Base-by-base conservation (phyloP, 202 grass and related monocot genomes). In the Zoysia matrella region DNA sequence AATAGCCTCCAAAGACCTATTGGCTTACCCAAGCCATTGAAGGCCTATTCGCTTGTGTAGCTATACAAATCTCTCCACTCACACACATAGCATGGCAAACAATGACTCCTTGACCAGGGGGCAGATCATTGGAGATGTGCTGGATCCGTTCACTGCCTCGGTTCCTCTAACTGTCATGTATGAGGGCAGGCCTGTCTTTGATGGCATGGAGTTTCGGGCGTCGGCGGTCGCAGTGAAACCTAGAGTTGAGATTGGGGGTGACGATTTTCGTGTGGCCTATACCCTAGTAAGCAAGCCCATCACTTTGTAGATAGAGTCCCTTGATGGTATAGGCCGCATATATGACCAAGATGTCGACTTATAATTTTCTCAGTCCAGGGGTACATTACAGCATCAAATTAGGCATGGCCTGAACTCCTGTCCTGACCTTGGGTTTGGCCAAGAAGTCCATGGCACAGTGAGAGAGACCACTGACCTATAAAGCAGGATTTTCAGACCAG, bases 221-320 rank as follows among this genome's bases (percentile, higher is more conserved):
- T 74, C 88, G 4, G 75, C 88, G 6, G 71, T 93, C 7, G 84
- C 47, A 4, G 66, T 47, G 75, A 97, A 83, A 66, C 92, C 95
- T 50, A 86, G 65, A 68, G 81, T 93, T 84, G 88, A 89, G 58
- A 87, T 94, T 52, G 92, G 90, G 30, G 95, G 95, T 80, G 79
- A 86, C 55, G 92, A 94, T 79, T 87, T 94, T 45, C 80, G 95
- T 58, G 60, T 86, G 52, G 86, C 90, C 61, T 94, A 94, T 85
- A 94, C 95, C 69, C 86, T 97, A 51, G 95, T 97, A 88, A 94
- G 83, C 30, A 36, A 36, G 30, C 30, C 80, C 52, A 90, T 72
- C 49, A 82, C 83, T 90, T 78, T 53, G 42, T 55, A 83, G 11
- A 73, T 85, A 76, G 72, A 82, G 47, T 89, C 71, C 79, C 74